Evolutionary conservation across 106 monocot species (phyloP).

Genomic region (Gastrodia elata): DNA sequence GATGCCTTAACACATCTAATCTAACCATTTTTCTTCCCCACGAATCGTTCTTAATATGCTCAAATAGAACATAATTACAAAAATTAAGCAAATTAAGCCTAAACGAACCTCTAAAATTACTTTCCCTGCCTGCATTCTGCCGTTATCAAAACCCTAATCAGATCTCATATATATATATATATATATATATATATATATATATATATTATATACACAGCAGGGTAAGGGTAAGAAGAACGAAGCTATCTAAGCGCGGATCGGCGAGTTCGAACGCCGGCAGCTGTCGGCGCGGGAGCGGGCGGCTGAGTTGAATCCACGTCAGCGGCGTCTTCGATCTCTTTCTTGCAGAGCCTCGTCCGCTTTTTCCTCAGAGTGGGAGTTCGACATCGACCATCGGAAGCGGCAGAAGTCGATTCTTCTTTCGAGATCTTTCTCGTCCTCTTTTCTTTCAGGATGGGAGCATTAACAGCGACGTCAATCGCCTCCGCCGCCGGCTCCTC

Average conservation of each 20-base stretch:
- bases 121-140: too few relatives aligned
- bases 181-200: too few relatives aligned
- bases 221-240: background rate
- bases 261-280: background rate
- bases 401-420: conserved; percentile 17
- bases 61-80: too few relatives aligned
- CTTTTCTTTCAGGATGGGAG: background rate
- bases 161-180: too few relatives aligned
- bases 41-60: too few relatives aligned
- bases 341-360: conserved; percentile 16
- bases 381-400: background rate
- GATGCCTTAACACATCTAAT: too few relatives aligned
- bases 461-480: conserved; percentile 10
- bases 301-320: background rate
- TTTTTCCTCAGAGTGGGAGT: background rate
- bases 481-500: conserved; percentile 10
- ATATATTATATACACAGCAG: background rate
- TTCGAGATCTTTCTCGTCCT: conserved; percentile 22
- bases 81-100: too few relatives aligned
- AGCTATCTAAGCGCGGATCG: background rate
- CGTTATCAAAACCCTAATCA: too few relatives aligned
- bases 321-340: background rate
- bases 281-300: too few relatives aligned
- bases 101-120: too few relatives aligned
- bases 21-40: too few relatives aligned